Evolutionary conservation across 1,139 yeast species (phyloP).

Genomic region (Taphrina betulina): DNA sequence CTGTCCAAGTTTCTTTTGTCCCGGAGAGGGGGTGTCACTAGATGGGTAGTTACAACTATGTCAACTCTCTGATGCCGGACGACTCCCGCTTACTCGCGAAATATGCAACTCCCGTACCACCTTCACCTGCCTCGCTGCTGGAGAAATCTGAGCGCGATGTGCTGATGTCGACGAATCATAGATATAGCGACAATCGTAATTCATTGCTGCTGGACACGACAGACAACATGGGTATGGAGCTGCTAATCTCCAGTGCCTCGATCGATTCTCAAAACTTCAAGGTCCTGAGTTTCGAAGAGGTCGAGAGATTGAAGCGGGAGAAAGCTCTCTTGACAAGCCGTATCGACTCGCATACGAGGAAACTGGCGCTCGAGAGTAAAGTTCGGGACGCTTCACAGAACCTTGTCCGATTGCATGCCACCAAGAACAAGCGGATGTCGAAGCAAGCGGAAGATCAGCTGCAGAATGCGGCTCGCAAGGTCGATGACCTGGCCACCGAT

Average conservation of each 20-base stretch:
- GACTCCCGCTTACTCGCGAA: slow-evolving; percentile 11
- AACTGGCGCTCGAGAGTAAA: slow-evolving; percentile 33
- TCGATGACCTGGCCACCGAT: slow-evolving; percentile 35
- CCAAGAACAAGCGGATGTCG: slow-evolving; percentile 31
- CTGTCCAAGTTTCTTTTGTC: too few relatives aligned
- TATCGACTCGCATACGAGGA: slow-evolving; percentile 30
- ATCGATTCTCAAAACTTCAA: slow-evolving; percentile 28
- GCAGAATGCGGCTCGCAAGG: slow-evolving; percentile 27
- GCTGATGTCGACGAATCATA: neutral
- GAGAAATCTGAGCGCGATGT: too few relatives aligned
- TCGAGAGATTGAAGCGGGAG: slow-evolving; percentile 30
- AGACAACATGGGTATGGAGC: slow-evolving; percentile 17
- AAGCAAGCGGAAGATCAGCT: slow-evolving; percentile 32
- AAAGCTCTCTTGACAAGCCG: slow-evolving; percentile 17
- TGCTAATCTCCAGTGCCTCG: slow-evolving; percentile 23
- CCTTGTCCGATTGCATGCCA: slow-evolving; percentile 30
- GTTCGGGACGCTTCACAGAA: slow-evolving; percentile 33
- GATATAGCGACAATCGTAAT: neutral
- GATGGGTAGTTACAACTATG: too few relatives aligned
- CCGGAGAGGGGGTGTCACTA: too few relatives aligned
- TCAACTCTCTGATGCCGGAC: slow-evolving; percentile 12
- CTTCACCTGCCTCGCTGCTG: slow-evolving; percentile 1
- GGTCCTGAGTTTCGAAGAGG: slow-evolving; percentile 32
- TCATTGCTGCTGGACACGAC: slow-evolving; percentile 4
- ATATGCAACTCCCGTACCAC: slow-evolving; percentile 23